These are phyloP conservation scores for Malus asiatica DNA, from an alignment of 306 rosid species.

Conservation along the genomic window DNA sequence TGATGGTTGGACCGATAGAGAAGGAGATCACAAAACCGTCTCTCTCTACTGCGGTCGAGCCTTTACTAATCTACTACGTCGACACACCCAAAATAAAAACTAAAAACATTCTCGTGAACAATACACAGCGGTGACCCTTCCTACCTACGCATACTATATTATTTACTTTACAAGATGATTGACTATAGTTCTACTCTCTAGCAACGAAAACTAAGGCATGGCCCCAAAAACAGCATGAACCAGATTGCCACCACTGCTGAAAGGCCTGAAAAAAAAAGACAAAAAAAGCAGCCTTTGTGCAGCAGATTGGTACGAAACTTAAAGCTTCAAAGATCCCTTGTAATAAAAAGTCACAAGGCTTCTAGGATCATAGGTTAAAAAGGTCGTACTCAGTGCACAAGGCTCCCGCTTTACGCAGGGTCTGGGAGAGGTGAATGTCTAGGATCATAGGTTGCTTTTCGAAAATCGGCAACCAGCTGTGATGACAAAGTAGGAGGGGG, in stretches of 20 bases:
- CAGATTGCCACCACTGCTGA: constrained; percentile 20
- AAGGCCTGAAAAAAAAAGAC: constrained; percentile 23
- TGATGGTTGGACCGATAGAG: constrained; percentile 22
- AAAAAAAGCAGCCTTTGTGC: constrained; percentile 23
- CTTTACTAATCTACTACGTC: not conserved
- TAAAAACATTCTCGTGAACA: not conserved
- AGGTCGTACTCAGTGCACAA: too few relatives aligned
- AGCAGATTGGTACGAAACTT: constrained; percentile 13
- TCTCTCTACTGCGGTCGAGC: constrained; percentile 43
- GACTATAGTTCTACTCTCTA: not conserved
- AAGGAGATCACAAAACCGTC: constrained; percentile 78
- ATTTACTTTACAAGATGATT: not conserved
- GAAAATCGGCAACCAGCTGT: constrained; percentile 40
- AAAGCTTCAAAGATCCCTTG: constrained; percentile 11
- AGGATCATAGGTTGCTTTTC: constrained; percentile 30
- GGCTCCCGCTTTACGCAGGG: too few relatives aligned
- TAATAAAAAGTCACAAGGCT: constrained; percentile 3
- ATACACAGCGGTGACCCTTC: not conserved
- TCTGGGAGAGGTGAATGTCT: too few relatives aligned
- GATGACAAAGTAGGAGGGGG: not conserved
- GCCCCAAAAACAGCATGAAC: constrained; percentile 8
- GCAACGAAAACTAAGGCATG: not conserved
- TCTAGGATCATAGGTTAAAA: constrained; percentile 32
- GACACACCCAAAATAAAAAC: not conserved
- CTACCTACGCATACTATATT: not conserved